Conservation (phyloP, 2,329 filamentous ascomycete species). For the Colletotrichum tabaci region DNA sequence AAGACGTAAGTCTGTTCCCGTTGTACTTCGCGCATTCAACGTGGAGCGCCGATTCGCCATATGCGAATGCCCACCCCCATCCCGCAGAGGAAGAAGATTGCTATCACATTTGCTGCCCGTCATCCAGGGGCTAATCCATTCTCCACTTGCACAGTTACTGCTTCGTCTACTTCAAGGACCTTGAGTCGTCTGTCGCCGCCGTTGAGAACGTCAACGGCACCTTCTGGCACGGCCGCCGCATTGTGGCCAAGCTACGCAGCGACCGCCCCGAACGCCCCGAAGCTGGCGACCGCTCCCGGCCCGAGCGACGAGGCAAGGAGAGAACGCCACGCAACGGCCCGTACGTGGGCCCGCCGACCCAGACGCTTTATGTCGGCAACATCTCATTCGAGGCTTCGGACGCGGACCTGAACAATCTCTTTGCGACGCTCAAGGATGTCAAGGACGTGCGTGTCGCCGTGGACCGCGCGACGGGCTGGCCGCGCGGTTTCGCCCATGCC, state of each 20-base stretch:
- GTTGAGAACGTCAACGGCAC: slow-evolving; percentile 39
- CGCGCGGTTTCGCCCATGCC: slow-evolving; percentile 86
- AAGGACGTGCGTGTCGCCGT: slow-evolving; percentile 85
- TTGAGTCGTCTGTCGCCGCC: slow-evolving; percentile 16
- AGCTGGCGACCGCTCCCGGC: neutral
- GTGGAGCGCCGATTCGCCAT: too few relatives aligned
- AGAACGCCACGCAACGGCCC: too few relatives aligned
- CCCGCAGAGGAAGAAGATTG: neutral
- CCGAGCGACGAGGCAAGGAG: too few relatives aligned
- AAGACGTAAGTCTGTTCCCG: slow-evolving; percentile 20
- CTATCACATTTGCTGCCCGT: too few relatives aligned
- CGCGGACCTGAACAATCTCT: slow-evolving; percentile 83
- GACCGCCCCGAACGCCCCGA: neutral
- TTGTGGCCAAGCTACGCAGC: slow-evolving; percentile 23
- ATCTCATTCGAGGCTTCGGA: slow-evolving; percentile 90
- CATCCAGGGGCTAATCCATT: neutral
- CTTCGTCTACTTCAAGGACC: slow-evolving; percentile 34
- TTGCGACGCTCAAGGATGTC: slow-evolving; percentile 79
- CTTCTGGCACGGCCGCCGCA: slow-evolving; percentile 43
- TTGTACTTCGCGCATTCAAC: neutral
- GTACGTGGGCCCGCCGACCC: slow-evolving; percentile 19
- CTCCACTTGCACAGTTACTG: slow-evolving; percentile 16
- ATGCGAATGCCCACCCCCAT: too few relatives aligned
- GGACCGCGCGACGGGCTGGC: slow-evolving; percentile 84
- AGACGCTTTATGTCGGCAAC: slow-evolving; percentile 85